These are phyloP conservation scores for Rhodomyrtus psidioides DNA, from an alignment of 441 rosid genomes.

Conservation along the genomic window DNA sequence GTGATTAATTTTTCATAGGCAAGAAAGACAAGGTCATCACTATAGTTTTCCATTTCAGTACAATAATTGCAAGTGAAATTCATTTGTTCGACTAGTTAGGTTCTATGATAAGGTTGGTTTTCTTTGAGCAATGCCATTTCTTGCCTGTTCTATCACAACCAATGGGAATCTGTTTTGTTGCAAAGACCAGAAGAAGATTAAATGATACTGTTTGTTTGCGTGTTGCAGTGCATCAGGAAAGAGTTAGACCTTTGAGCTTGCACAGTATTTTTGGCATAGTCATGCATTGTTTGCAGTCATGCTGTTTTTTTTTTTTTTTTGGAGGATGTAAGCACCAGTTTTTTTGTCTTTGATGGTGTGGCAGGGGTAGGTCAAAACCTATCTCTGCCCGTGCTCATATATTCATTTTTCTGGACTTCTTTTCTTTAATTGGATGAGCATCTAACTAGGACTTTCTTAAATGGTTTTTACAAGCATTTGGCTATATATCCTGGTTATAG, in stretches of 20 bases:
- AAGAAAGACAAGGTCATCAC: not conserved
- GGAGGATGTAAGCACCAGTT: not conserved
- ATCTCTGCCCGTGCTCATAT: not conserved
- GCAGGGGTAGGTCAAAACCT: not conserved
- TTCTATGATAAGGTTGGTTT: not conserved
- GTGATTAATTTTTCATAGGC: not conserved
- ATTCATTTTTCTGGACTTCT: not conserved
- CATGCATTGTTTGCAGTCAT: not conserved
- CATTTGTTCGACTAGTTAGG: not conserved
- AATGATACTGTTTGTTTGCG: not conserved
- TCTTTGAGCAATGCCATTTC: not conserved
- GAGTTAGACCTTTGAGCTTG: not conserved
- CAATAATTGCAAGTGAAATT: not conserved
- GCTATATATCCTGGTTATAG: not conserved
- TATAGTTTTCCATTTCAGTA: not conserved
- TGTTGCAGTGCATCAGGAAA: not conserved
- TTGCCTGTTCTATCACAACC: not conserved
- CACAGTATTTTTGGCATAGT: not conserved
- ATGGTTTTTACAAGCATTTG: not conserved
- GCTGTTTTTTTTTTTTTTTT: not conserved
- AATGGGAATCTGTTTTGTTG: not conserved
- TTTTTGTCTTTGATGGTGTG: not conserved
- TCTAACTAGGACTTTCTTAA: not conserved
- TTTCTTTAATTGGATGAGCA: not conserved
- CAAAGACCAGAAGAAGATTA: not conserved